Base-by-base conservation (phyloP, 2,329 filamentous ascomycete genomes). In the Fusarium penzigii region DNA sequence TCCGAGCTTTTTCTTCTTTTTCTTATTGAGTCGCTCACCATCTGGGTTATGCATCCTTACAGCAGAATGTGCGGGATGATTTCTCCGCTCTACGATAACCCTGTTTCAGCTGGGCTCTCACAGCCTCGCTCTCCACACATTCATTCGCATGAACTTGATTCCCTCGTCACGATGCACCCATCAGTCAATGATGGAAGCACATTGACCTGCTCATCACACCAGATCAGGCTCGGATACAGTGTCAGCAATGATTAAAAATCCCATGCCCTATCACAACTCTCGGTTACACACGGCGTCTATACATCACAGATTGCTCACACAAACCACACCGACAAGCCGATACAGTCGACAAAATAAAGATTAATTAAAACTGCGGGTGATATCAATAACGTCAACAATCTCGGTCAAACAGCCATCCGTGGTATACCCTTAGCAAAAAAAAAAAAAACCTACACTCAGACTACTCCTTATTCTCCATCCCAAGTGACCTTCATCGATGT, bases 401-500 rank as follows among this genome's bases (percentile, higher is more conserved):
- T 25, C 40, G 43, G 10, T 12, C 29, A 40, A 10, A 17, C 8
- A 1, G 39, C 41, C 55, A n/a, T 36, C 52, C 49, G 11, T 17
- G 17, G 39, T 36, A 29, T 25, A 38, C n/a, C 38, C 39, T 25
- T 25, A 25, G 20, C 20, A 25, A 25, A 25, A 25, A 25, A 25
- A 25, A 25, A 34, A 13, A 14, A 12, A 25, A 4, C 20, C 40
- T 6, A 8, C 45, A 34, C 5, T 48, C 36, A 7, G 20, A 25
- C 7, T 25, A 25, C 7, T 25, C 42, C 29, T 49, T 48, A 63
- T 49, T 69, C 54, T 16, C 70, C 71, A 62, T 80, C 77, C 78
- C 79, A 82, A 44, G 70, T 72, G 6, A 82, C 69, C 72, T 79
- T 80, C 78, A 82, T 81, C n/a, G 73, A 76, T 0, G 72, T 73